Evolutionary conservation across 116 monocot species (phyloP).

Genomic region (Iris pallida): DNA sequence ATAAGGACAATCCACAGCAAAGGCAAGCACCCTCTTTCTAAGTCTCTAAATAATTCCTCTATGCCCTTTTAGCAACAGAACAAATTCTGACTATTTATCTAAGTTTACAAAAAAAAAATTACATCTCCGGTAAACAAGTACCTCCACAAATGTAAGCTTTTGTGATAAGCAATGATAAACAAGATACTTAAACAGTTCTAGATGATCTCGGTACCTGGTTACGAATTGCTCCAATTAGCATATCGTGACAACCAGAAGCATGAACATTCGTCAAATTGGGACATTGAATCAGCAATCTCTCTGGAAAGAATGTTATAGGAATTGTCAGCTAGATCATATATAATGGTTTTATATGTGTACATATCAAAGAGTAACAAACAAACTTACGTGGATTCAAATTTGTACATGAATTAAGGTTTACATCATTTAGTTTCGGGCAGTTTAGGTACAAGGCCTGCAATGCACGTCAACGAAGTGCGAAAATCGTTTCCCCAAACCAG

Average conservation of each 20-base stretch:
- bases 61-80: too few species aligned
- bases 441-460: conserved; percentile 83
- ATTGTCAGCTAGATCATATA: not conserved
- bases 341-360: not conserved
- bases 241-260: conserved; percentile 74
- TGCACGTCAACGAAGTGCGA: too few species aligned
- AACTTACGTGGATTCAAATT: conserved; percentile 81
- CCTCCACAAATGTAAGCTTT: too few species aligned
- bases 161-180: too few species aligned
- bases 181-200: too few species aligned
- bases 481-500: too few species aligned
- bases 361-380: not conserved
- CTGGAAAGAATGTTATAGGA: conserved; percentile 22
- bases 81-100: too few species aligned
- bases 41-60: too few species aligned
- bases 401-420: conserved; percentile 86
- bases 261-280: conserved; percentile 67
- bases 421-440: conserved; percentile 81
- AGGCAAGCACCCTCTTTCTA: too few species aligned
- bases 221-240: conserved; percentile 62
- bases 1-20: too few species aligned
- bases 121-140: too few species aligned
- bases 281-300: conserved; percentile 74
- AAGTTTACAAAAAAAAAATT: too few species aligned
- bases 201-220: conserved; percentile 50